Percentiles rank a stretch among this genome's conserved stretches.
Evolutionary conservation across 2,329 filamentous ascomycete genomes (phyloP).

Genomic region (Aspergillus brasiliensis): DNA sequence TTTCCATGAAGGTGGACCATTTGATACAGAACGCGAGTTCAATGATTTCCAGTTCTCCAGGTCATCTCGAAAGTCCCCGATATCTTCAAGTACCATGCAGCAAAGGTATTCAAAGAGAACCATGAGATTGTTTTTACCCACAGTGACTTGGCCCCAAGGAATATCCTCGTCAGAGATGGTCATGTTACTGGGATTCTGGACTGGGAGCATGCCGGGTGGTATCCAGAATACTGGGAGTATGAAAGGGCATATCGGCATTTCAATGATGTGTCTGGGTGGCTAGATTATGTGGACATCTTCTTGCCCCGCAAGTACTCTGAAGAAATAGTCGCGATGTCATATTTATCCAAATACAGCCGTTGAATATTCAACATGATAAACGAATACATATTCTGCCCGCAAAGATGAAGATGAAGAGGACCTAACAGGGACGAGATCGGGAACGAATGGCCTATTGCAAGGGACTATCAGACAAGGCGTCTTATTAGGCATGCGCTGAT

Average conservation of each 20-base stretch:
- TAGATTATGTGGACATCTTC: not conserved
- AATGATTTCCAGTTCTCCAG: conserved; percentile 21
- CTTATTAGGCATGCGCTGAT: too few relatives aligned
- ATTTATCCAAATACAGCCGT: not conserved
- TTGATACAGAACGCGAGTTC: conserved; percentile 26
- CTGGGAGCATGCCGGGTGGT: conserved; percentile 13
- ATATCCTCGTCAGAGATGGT: conserved; percentile 17
- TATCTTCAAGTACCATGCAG: conserved; percentile 19
- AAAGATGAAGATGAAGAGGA: too few relatives aligned
- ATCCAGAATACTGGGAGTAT: conserved; percentile 11
- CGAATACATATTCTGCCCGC: too few relatives aligned
- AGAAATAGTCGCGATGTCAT: not conserved
- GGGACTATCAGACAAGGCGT: too few relatives aligned
- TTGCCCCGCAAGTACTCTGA: not conserved
- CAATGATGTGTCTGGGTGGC: not conserved
- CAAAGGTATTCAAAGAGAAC: conserved; percentile 15
- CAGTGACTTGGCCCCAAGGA: conserved; percentile 18
- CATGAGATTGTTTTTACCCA: conserved; percentile 25
- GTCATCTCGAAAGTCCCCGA: conserved; percentile 16
- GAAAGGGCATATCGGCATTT: not conserved
- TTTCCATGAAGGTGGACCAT: conserved; percentile 23
- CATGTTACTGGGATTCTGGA: conserved; percentile 1
- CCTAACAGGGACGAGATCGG: too few relatives aligned
- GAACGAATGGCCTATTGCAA: too few relatives aligned
- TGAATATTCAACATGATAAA: not conserved